A percentile compares a stretch with the other conserved stretches of the same genome.
Evolutionary conservation across 345 rosid species (phyloP).

Genomic region (Gossypium herbaceum): DNA sequence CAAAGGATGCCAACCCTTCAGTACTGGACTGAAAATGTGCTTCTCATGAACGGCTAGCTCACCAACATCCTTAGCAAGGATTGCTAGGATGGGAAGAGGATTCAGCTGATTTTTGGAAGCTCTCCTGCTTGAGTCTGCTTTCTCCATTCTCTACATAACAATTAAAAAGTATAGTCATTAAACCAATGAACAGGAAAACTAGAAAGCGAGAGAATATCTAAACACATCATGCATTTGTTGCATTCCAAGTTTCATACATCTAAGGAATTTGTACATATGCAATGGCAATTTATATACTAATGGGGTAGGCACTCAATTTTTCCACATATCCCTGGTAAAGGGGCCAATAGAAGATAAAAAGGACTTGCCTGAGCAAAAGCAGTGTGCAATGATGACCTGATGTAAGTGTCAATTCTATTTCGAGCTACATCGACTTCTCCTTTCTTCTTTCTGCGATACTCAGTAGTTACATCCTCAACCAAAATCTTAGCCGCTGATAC

Average conservation of each 20-base stretch:
- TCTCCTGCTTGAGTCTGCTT: conserved; percentile 93
- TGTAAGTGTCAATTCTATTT: conserved; percentile 82
- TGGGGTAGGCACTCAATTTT: neutral
- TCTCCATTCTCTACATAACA: conserved; percentile 78
- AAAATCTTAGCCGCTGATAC: conserved; percentile 85
- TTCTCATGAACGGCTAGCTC: conserved; percentile 82
- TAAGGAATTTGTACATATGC: conserved; percentile 6
- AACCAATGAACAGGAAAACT: neutral
- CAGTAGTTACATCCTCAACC: conserved; percentile 91
- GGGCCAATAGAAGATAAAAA: conserved; percentile 10
- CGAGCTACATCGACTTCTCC: conserved; percentile 82
- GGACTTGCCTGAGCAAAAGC: conserved; percentile 96
- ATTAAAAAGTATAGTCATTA: conserved; percentile 8
- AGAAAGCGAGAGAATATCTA: neutral
- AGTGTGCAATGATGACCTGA: conserved; percentile 91
- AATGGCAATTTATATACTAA: conserved; percentile 6
- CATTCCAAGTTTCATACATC: neutral
- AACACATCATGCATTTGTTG: neutral
- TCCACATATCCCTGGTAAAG: neutral
- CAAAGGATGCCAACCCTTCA: conserved; percentile 96
- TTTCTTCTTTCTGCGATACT: conserved; percentile 83
- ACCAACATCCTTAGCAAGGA: conserved; percentile 92
- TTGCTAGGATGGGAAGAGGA: conserved; percentile 84
- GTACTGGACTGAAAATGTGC: conserved; percentile 75
- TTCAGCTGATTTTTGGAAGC: conserved; percentile 75